Base-by-base conservation (phyloP, 306 rosid species). In the Ceratonia siliqua region DNA sequence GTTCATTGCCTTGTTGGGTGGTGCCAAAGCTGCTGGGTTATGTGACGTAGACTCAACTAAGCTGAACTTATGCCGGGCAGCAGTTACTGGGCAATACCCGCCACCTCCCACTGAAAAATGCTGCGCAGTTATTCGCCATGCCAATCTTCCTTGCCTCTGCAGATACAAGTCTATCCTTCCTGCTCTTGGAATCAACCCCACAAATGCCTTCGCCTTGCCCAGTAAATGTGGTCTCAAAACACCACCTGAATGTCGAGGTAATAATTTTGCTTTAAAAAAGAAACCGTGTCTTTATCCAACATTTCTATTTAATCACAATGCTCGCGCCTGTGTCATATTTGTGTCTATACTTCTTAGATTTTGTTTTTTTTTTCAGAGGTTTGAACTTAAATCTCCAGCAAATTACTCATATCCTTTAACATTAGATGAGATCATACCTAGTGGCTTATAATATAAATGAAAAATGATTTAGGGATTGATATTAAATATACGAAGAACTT, bases 181-280 rank as follows among this genome's bases (percentile, higher is more conserved):
- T 25, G 32, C 76, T 0, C 0, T 81, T 8, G 91, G 93, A 39
- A 84, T 90, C 54, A 46, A 89, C 59, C 83, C 95, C 11, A 66
- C 11, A 8, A 67, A 66, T 14, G 98, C 96, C 46, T 68, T 90
- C 75, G 86, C 85, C 5, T 79, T 90, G 91, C 95, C 93, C 0
- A 12, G 46, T 21, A 87, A 80, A 67, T 93, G 96, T 78, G 90
- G 88, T 52, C 32, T 86, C 1, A 46, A 38, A 63, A 79, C 65
- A 3, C 91, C 96, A 6, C 77, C 58, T 2, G 52, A 65, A 64
- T 89, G 93, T 73, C 58, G 5, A n/a, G 87, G 92, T 92, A 83
- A 78, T 73, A n/a, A n/a, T n/a, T n/a, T n/a, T n/a, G n/a, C n/a
- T n/a, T n/a, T n/a, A n/a, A n/a, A n/a, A n/a, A n/a, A n/a, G n/a